Base-by-base conservation (phyloP, 140 eudicot genomes). In the Stevia rebaudiana region DNA sequence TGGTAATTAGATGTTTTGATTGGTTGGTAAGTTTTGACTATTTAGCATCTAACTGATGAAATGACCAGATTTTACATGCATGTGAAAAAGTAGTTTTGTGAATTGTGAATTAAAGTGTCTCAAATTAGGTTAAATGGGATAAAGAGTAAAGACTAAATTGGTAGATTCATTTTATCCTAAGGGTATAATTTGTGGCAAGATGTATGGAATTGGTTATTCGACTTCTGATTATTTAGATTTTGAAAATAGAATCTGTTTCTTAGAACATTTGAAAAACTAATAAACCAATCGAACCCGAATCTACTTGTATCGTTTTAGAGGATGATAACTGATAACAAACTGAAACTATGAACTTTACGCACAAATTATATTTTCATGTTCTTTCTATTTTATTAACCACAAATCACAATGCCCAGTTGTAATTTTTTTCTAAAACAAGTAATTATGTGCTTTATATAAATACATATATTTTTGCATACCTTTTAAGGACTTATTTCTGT, bases 401-500 rank as follows among this genome's bases (percentile, higher is more conserved):
- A 11, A 9, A 40, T 3, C 48, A 42, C 6, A 42, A 42, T 42
- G 48, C 12, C 48, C 18, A 12, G 3, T 12, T 11, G 17, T 42
- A 12, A 42, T 16, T 42, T 0, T 11, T 42, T 2, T 42, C 6
- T 1, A 1, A 11, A 11, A 42, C 0, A 1, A 11, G 17, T n/a
- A 42, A 42, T 42, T 42, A 11, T 42, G 48, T 13, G 48, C 48
- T 42, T 42, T 42, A 50, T 21, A 19, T 19, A 19, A 49, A 49
- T 3, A 9, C 30, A 19, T 50, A 50, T 50, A 9, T 50, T 21
- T 21, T 36, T 36, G 57, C 57, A 22, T 19, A 50, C 15, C 24
- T 57, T 57, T 35, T 57, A 21, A 23, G 11, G 56, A 30, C 39
- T 54, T 48, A 28, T 16, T n/a, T 63, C n/a, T 16, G 54, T 78